Percentiles rank a stretch among this genome's conserved stretches.
These are phyloP conservation scores for Fusarium chaquense DNA, from an alignment of 2,329 filamentous ascomycete genomes.

Conservation along the genomic window DNA sequence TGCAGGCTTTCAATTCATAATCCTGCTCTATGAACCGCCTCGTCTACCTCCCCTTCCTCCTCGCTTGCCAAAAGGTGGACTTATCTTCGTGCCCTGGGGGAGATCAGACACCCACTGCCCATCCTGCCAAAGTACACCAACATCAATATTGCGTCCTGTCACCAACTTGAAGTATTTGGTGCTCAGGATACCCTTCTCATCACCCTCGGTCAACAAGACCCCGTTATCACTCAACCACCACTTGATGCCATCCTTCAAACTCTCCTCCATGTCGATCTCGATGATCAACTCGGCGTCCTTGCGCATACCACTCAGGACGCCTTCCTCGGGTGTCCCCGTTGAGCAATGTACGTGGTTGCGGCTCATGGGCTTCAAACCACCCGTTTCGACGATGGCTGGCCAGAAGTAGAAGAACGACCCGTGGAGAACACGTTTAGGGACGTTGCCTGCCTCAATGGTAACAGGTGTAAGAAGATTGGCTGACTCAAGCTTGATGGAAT, in stretches of 20 bases:
- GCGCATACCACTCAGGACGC: conserved; percentile 84
- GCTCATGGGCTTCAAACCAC: conserved; percentile 83
- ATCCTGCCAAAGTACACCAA: conserved; percentile 76
- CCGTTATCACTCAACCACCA: conserved; percentile 87
- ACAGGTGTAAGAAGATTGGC: conserved; percentile 77
- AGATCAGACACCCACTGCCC: conserved; percentile 76
- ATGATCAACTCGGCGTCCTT: conserved; percentile 80
- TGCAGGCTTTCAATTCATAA: neutral
- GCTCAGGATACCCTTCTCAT: conserved; percentile 71
- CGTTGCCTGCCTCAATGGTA: conserved; percentile 65
- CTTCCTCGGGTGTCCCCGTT: conserved; percentile 71
- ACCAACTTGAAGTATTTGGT: conserved; percentile 79
- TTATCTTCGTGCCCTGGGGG: conserved; percentile 68
- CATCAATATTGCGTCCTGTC: conserved; percentile 68
- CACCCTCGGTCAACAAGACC: conserved; percentile 75
- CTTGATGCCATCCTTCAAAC: conserved; percentile 71
- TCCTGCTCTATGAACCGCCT: conserved; percentile 23
- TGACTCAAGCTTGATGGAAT: conserved; percentile 82
- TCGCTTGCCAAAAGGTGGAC: conserved; percentile 62
- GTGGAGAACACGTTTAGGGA: conserved; percentile 81
- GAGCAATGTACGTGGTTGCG: conserved; percentile 93
- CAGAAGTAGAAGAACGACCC: conserved; percentile 90
- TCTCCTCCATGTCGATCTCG: conserved; percentile 77
- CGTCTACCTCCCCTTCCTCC: conserved; percentile 47
- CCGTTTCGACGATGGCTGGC: conserved; percentile 77